phyloP scores from a whole-genome alignment of 129 eudicot genomes.

The Flaveria sonorensis region DNA sequence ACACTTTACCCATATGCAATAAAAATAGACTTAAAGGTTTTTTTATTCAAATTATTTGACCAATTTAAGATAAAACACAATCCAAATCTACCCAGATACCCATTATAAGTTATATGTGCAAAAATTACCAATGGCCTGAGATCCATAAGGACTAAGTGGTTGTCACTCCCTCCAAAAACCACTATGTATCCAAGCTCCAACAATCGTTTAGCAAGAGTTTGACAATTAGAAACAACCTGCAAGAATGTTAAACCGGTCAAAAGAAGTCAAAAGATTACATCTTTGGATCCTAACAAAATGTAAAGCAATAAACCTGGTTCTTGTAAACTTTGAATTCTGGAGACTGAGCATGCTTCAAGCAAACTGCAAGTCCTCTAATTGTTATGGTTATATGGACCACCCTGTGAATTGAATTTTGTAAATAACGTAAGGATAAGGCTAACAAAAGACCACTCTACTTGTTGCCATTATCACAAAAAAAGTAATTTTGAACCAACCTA shows the following conservation, averaged over 20 bases:
- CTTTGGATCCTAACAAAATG: conserved; percentile 3
- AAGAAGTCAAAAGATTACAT: background rate
- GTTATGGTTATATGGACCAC: conserved; percentile 99
- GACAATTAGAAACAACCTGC: conserved; percentile 88
- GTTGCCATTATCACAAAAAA: background rate
- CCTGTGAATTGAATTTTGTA: conserved; percentile 49
- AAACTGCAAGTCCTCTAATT: conserved; percentile 84
- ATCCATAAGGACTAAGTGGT: conserved; percentile 94
- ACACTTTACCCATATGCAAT: background rate
- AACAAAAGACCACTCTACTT: background rate
- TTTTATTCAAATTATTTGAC: background rate
- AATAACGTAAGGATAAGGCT: background rate
- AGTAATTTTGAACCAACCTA: conserved; percentile 53
- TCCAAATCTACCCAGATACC: background rate
- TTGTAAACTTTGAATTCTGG: conserved; percentile 87
- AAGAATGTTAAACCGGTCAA: conserved; percentile 10
- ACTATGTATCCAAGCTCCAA: conserved; percentile 71
- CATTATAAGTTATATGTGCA: background rate
- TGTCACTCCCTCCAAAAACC: conserved; percentile 96
- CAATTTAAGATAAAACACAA: conserved; percentile 5
- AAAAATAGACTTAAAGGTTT: background rate
- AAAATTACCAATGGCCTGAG: conserved; percentile 73
- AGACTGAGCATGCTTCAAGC: conserved; percentile 89
- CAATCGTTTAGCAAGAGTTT: conserved; percentile 76
- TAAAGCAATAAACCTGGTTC: conserved; percentile 54